A percentile compares a stretch with the other conserved stretches of the same genome.
Conservation (phyloP, 768 basidiomycete genomes). For the Hebeloma cylindrosporum region DNA sequence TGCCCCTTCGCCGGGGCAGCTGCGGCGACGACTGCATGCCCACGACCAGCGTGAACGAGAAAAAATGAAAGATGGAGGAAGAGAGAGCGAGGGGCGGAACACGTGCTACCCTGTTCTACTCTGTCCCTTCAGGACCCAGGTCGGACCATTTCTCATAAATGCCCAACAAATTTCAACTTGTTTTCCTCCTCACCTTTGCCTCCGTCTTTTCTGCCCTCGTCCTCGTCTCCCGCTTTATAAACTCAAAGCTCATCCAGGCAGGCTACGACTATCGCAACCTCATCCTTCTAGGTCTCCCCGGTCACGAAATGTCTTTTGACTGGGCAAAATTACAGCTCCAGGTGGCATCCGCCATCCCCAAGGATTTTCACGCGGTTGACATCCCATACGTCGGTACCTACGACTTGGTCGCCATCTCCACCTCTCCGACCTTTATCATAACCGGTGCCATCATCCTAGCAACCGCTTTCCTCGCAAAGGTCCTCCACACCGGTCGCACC, state of each 20-base stretch:
- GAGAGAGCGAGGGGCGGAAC: conserved; percentile 23
- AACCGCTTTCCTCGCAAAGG: conserved; percentile 53
- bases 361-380: conserved; percentile 32
- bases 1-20: conserved; percentile 47
- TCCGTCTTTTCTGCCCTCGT: conserved; percentile 49
- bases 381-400: conserved; percentile 37
- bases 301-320: conserved; percentile 19
- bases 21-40: conserved; percentile 23
- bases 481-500: conserved; percentile 50
- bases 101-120: conserved; percentile 16
- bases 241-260: conserved; percentile 44
- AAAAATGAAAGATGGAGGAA: conserved; percentile 26
- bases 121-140: conserved; percentile 8
- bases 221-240: conserved; percentile 40
- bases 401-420: conserved; percentile 37
- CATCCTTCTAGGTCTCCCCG: conserved; percentile 62
- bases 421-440: conserved; percentile 50
- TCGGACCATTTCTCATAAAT: conserved; percentile 30
- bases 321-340: conserved; percentile 7
- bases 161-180: conserved; percentile 57
- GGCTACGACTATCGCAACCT: conserved; percentile 59
- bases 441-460: conserved; percentile 50
- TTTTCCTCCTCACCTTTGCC: conserved; percentile 55
- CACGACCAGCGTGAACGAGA: conserved; percentile 46
- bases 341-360: conserved; percentile 13